These are phyloP conservation scores for Candida chauliodis DNA, from an alignment of 805 yeast genomes.

Conservation along the genomic window DNA sequence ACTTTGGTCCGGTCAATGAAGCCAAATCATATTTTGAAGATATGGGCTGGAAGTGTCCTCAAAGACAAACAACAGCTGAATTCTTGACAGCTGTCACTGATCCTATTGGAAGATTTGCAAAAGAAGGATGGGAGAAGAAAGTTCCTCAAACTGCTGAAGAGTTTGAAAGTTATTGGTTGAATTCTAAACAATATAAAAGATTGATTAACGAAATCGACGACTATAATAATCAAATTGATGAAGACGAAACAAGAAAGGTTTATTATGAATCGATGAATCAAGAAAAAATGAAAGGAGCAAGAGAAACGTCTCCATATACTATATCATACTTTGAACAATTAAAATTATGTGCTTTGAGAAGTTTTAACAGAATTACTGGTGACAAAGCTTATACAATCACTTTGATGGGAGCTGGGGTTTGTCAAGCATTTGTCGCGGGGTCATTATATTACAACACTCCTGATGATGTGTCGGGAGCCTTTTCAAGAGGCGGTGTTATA, in stretches of 20 bases:
- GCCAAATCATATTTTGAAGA: constrained; percentile 57
- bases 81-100: constrained; percentile 68
- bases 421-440: constrained; percentile 60
- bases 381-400: constrained; percentile 51
- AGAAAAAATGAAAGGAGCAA: constrained; percentile 35
- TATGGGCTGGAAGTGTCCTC: constrained; percentile 64
- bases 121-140: constrained; percentile 43
- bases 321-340: constrained; percentile 48
- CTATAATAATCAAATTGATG: constrained; percentile 13
- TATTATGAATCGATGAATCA: constrained; percentile 33
- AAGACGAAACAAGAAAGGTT: constrained; percentile 29
- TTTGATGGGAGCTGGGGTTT: constrained; percentile 43
- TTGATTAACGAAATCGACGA: constrained; percentile 21
- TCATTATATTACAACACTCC: constrained; percentile 58
- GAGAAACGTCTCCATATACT: constrained; percentile 40
- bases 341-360: constrained; percentile 45
- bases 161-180: constrained; percentile 56
- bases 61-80: constrained; percentile 68
- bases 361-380: constrained; percentile 53
- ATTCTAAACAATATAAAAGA: constrained; percentile 33
- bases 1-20: constrained; percentile 53
- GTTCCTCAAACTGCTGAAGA: constrained; percentile 64
- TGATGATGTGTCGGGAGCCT: constrained; percentile 51
- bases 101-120: constrained; percentile 54
- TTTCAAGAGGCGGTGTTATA: constrained; percentile 60